Evolutionary conservation across 2,329 filamentous ascomycete species (phyloP).

Genomic region (Ascochyta koolunga): DNA sequence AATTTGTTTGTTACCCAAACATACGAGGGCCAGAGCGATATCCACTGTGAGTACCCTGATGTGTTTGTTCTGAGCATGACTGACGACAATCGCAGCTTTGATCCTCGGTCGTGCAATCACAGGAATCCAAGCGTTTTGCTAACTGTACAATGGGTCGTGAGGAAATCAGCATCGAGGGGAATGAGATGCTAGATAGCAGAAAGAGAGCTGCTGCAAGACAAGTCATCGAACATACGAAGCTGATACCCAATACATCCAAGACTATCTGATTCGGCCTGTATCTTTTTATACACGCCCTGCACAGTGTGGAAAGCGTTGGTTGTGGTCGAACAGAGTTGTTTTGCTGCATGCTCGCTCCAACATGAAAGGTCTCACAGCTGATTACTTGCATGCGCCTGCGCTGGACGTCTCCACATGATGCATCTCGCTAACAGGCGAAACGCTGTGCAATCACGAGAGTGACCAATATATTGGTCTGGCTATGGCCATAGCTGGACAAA

Average conservation of each 20-base stretch:
- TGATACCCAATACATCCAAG: conserved; percentile 1
- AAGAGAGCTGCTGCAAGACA: not conserved
- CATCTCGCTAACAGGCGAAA: conserved; percentile 9
- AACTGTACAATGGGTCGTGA: conserved; percentile 24
- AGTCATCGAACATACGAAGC: not conserved
- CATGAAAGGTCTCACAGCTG: conserved; percentile 26
- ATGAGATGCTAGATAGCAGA: not conserved
- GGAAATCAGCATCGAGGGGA: not conserved
- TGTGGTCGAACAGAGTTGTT: conserved; percentile 18
- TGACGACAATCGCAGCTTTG: conserved; percentile 49
- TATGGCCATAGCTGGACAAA: conserved; percentile 7
- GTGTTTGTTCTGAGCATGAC: conserved; percentile 13
- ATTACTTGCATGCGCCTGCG: conserved; percentile 19
- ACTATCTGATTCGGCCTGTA: not conserved
- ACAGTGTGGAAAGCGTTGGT: not conserved
- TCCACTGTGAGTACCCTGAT: conserved; percentile 73
- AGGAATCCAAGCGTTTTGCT: conserved; percentile 80
- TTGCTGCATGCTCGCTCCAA: conserved; percentile 21
- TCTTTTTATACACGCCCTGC: not conserved
- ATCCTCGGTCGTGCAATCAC: conserved; percentile 60
- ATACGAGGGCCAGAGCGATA: conserved; percentile 98
- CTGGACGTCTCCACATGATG: conserved; percentile 14
- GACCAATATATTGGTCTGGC: conserved; percentile 26
- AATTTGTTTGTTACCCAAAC: conserved; percentile 98
- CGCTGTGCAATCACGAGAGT: conserved; percentile 10